A percentile compares a stretch with the other conserved stretches of the same genome.
These are phyloP conservation scores for Candida sonorensis DNA, from an alignment of 805 yeast species.

Conservation along the genomic window DNA sequence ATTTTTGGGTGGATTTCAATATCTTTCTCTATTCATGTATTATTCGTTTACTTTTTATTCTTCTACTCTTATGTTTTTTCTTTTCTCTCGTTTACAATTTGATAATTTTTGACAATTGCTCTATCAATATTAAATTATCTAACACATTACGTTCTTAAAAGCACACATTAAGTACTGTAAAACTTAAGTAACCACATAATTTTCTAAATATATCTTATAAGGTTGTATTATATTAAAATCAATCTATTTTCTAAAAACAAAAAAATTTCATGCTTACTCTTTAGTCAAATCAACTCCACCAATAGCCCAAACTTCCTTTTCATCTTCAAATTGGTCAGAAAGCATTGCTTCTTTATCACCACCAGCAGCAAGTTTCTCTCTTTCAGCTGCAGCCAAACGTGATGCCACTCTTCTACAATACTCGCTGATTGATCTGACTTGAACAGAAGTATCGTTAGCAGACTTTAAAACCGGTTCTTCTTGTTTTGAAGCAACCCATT, in stretches of 20 bases:
- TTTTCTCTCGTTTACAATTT: too few species aligned
- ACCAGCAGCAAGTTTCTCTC: conserved; percentile 83
- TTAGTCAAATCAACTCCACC: conserved; percentile 53
- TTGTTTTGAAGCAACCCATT: conserved; percentile 51
- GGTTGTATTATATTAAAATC: too few species aligned
- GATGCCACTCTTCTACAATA: conserved; percentile 86
- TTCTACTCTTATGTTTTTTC: too few species aligned
- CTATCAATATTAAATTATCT: too few species aligned
- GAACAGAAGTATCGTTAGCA: conserved; percentile 41
- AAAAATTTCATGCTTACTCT: conserved; percentile 13
- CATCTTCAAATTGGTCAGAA: conserved; percentile 83
- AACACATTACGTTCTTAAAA: too few species aligned
- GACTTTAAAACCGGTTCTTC: conserved; percentile 32
- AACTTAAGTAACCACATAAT: too few species aligned
- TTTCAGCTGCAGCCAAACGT: conserved; percentile 78
- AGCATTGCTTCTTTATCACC: conserved; percentile 84
- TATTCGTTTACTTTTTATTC: too few species aligned
- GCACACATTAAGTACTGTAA: too few species aligned
- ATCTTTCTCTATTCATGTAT: too few species aligned
- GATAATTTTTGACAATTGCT: too few species aligned
- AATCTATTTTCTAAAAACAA: not conserved
- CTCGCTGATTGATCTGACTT: conserved; percentile 73
- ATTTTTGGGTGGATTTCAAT: too few species aligned
- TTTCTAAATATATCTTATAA: too few species aligned
- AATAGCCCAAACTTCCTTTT: conserved; percentile 80